Evolutionary conservation across 176 grass and related monocot genomes (phyloP), one percentile per base, ranked within the genome.

Genomic region (Puccinellia tenuiflora): DNA sequence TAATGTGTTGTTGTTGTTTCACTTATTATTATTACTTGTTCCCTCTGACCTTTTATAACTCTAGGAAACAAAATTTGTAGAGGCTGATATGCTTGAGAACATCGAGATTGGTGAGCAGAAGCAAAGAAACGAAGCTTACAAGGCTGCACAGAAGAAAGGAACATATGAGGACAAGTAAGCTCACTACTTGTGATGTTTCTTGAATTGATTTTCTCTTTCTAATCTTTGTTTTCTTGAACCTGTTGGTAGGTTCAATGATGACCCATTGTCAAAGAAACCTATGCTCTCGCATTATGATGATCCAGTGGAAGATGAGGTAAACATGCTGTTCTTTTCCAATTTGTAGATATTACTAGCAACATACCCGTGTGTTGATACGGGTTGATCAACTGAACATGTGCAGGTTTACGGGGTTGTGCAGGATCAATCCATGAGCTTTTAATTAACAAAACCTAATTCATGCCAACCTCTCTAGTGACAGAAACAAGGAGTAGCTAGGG

Each of bases 21-120:
- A 26, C 29, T 75, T 0, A 11, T 1, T 56, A 22, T 20, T 47
- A 21, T 34, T 43, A 37, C 52, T 24, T 85, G 21, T 76, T 46
- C 34, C 13, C 61, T 18, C 5, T 77, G 26, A 55, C 13, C 84
- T 86, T 52, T n/a, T 77, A 14, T 87, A 83, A 77, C 71, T 79
- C 24, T 9, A 47, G 8, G 62, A 69, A 83, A 47, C 55, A 85
- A 85, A 71, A 71, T 85, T 83, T 78, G 24, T 66, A 98, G 96
- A 95, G 6, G 85, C 63, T 53, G 92, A 95, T 86, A 88, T 91
- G 92, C 96, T 98, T 85, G 89, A 95, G 88, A 95, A 98, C 87
- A 94, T 98, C 31, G 89, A 95, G 87, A 98, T 95, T 83, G 91
- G 88, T 45, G 87, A 98, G 81, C 92, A 98, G 85, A 98, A 95